A percentile compares a stretch with the other conserved stretches of the same genome.
These are phyloP conservation scores for Rhizomucor miehei DNA, from an alignment of 371 early-diverging fungal genomes.

Conservation along the genomic window DNA sequence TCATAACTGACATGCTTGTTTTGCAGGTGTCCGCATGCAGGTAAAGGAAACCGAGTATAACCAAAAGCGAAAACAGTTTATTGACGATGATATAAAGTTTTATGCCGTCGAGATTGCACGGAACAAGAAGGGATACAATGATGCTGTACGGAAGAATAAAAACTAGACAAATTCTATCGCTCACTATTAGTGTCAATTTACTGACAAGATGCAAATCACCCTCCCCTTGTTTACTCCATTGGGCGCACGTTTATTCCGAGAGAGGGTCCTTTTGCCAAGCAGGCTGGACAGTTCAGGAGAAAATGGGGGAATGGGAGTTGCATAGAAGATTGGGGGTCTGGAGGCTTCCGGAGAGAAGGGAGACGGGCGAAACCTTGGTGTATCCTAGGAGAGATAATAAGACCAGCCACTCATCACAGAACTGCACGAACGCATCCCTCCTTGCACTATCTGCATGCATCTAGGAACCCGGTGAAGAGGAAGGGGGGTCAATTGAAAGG, in stretches of 20 bases:
- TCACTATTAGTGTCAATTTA: background rate
- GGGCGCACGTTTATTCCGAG: too few species aligned
- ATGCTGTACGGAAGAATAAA: background rate
- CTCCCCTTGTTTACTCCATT: background rate
- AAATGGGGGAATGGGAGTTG: too few species aligned
- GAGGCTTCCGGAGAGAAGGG: background rate
- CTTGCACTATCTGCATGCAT: slow-evolving; percentile 8
- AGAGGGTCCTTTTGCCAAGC: too few species aligned
- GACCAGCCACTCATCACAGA: background rate
- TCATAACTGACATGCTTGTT: slow-evolving; percentile 9
- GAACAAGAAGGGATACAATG: slow-evolving; percentile 79
- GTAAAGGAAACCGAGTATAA: slow-evolving; percentile 18
- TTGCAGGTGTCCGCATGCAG: slow-evolving; percentile 50
- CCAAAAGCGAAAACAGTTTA: background rate
- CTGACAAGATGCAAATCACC: background rate
- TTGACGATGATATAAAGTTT: slow-evolving; percentile 54
- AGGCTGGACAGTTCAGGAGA: too few species aligned
- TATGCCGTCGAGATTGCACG: slow-evolving; percentile 89
- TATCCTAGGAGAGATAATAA: background rate
- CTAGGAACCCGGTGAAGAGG: background rate
- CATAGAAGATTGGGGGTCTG: too few species aligned
- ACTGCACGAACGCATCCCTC: background rate
- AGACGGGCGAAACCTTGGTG: background rate
- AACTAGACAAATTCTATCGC: background rate
- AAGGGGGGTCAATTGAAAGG: too few species aligned